phyloP scores from a whole-genome alignment of 148 eudicot species.

The Rhododendron kiyosumense region DNA sequence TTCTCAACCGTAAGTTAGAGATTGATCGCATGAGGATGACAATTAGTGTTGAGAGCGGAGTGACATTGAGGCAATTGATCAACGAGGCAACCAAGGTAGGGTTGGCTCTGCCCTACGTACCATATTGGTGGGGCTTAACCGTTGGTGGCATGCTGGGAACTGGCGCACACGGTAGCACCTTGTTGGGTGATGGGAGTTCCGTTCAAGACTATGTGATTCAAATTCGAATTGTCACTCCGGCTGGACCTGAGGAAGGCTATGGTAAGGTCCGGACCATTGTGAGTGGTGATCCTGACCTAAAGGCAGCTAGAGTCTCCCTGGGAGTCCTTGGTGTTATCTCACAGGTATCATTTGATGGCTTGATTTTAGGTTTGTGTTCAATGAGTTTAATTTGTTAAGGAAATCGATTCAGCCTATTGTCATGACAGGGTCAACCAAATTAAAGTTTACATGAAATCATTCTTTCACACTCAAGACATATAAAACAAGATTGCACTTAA shows the following conservation, averaged over 20 bases:
- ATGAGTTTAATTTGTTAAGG: not conserved
- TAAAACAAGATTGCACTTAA: too few relatives aligned
- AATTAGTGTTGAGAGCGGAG: conserved; percentile 54
- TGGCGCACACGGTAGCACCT: conserved; percentile 77
- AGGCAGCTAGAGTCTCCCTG: conserved; percentile 72
- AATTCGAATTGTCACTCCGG: conserved; percentile 54
- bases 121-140: conserved; percentile 80
- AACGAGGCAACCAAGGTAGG: conserved; percentile 45
- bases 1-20: conserved; percentile 27
- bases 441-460: too few relatives aligned
- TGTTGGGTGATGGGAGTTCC: conserved; percentile 62
- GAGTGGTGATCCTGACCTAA: conserved; percentile 31
- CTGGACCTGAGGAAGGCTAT: conserved; percentile 31
- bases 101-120: conserved; percentile 55
- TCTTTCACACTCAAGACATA: too few relatives aligned
- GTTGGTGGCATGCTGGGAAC: conserved; percentile 68
- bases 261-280: conserved; percentile 30
- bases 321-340: conserved; percentile 85
- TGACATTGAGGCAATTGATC: conserved; percentile 47
- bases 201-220: conserved; percentile 61
- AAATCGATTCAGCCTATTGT: not conserved
- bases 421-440: not conserved
- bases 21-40: conserved; percentile 19
- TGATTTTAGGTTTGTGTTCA: not conserved
- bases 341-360: conserved; percentile 33